Percentiles rank a stretch among this genome's conserved stretches.
Evolutionary conservation across 2,329 filamentous ascomycete species (phyloP).

Genomic region (Sphaerulina vaccinii): DNA sequence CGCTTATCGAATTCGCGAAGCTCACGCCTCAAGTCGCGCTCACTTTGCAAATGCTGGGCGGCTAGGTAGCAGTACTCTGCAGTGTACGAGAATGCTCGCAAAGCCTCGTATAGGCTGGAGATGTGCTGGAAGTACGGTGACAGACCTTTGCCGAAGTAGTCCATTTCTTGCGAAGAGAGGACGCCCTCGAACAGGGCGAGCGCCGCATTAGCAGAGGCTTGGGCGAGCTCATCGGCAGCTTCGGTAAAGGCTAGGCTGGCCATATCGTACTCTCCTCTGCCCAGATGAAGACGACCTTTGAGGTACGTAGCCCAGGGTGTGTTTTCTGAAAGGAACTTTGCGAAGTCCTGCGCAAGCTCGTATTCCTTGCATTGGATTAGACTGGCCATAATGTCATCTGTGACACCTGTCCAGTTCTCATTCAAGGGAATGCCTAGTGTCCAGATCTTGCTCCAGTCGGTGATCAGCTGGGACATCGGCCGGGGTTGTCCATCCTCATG

Average conservation of each 20-base stretch:
- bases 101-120: conserved; percentile 74
- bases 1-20: conserved; percentile 29
- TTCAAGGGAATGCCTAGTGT: conserved; percentile 41
- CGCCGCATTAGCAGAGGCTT: conserved; percentile 7
- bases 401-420: conserved; percentile 41
- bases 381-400: conserved; percentile 43
- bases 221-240: conserved; percentile 51
- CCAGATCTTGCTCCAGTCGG: conserved; percentile 50
- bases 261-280: conserved; percentile 68
- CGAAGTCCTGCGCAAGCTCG: conserved; percentile 59
- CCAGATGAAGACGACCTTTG: conserved; percentile 75
- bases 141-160: conserved; percentile 67
- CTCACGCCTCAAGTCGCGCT: conserved; percentile 29
- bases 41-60: conserved; percentile 26
- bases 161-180: conserved; percentile 72
- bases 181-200: conserved; percentile 47
- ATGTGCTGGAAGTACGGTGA: conserved; percentile 86
- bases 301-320: conserved; percentile 68
- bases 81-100: conserved; percentile 74
- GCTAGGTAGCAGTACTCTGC: conserved; percentile 70
- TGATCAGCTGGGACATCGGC: conserved; percentile 37
- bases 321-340: conserved; percentile 58
- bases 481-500: conserved; percentile 20
- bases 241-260: conserved; percentile 78
- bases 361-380: conserved; percentile 45